Conservation (phyloP, 805 yeast species). For the Metschnikowia matae region DNA sequence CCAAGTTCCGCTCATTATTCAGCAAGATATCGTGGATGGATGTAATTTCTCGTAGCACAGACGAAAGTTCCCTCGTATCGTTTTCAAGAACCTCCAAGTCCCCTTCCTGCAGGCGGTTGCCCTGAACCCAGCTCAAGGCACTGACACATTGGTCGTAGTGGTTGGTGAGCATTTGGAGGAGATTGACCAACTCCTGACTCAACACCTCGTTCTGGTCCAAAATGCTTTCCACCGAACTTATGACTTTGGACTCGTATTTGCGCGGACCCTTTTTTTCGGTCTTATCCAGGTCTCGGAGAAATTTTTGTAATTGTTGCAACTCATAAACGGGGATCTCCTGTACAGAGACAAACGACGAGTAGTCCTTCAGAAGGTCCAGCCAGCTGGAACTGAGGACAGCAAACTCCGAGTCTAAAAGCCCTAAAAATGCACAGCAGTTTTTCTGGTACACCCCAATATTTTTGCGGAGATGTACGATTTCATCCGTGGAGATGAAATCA, state of each 20-base stretch:
- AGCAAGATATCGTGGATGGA: slow-evolving; percentile 33
- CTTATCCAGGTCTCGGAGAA: neutral
- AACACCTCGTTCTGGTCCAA: slow-evolving; percentile 40
- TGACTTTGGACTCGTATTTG: neutral
- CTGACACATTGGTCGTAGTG: slow-evolving; percentile 77
- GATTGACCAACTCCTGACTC: slow-evolving; percentile 67
- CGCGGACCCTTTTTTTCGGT: neutral
- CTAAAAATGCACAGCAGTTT: slow-evolving; percentile 17
- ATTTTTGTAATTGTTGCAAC: neutral
- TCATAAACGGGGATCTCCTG: slow-evolving; percentile 1
- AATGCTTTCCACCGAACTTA: neutral
- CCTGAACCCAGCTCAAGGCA: slow-evolving; percentile 25
- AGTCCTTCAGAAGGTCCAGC: neutral
- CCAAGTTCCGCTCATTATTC: slow-evolving; percentile 25
- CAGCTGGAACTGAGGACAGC: neutral
- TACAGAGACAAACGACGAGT: neutral
- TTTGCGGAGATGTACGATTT: slow-evolving; percentile 23
- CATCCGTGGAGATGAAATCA: slow-evolving; percentile 34
- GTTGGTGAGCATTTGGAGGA: slow-evolving; percentile 66
- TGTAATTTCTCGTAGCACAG: slow-evolving; percentile 39
- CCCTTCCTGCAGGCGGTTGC: slow-evolving; percentile 25
- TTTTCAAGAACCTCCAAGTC: slow-evolving; percentile 44
- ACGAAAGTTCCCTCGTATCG: slow-evolving; percentile 55
- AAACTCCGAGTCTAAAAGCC: slow-evolving; percentile 2
- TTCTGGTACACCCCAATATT: slow-evolving; percentile 26